Base-by-base conservation (phyloP, 148 eudicot species). In the Silene conica region DNA sequence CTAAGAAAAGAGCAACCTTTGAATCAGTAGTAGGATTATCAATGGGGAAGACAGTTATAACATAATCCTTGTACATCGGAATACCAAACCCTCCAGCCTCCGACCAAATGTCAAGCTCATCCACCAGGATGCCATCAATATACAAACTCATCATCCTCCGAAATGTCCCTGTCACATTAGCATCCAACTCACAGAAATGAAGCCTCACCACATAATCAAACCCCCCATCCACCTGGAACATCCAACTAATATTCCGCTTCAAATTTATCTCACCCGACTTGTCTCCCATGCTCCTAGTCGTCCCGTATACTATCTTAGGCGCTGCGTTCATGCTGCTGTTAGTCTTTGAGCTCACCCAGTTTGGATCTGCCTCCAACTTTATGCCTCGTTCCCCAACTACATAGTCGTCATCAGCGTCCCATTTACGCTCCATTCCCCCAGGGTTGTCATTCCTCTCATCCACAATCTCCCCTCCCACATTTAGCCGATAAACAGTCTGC, bases 171-270 rank as follows among this genome's bases (percentile, higher is more conserved):
- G 74, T 76, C 3, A 78, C 52, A 12, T 10, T 11, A 1, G 0
- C 6, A n/a, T 72, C 80, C 19, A 80, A 23, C 71, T 84, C 85
- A 34, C 84, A 78, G 5, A 82, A 81, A 79, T 82, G 87, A 16
- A 88, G 77, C 73, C 92, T 73, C 38, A 88, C 73, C 60, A 84
- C 43, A 21, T 86, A 88, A 25, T 26, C 18, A 74, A 88, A 88
- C 48, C 87, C 87, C 3, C 75, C 59, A 63, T 88, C 87, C 18
- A 88, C 85, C 2, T 72, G 13, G 59, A 84, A 67, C 43, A 9
- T n/a, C 87, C 87, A 86, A 6, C 77, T 86, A 1, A 78, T 22
- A 45, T 76, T 80, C 8, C 23, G n/a, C 1, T 11, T 70, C 4
- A 19, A 14, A 12, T 38, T 71, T 1, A 73, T 2, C 0, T 3